These are phyloP conservation scores for Byssochlamys sp. DNA, from an alignment of 2,329 filamentous ascomycete species.

Conservation along the genomic window DNA sequence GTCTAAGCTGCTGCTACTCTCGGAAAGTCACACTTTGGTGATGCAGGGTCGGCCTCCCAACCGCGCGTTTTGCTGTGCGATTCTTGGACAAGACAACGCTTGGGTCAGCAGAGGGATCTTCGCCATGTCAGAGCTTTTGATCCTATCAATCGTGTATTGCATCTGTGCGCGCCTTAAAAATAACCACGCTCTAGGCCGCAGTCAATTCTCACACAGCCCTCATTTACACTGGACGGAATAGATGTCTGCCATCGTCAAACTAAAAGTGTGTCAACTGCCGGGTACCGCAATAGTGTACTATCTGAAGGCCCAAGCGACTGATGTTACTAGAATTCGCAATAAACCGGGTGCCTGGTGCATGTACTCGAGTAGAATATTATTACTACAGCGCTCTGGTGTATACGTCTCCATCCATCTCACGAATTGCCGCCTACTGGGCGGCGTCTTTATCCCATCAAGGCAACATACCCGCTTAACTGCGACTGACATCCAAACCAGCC, in stretches of 20 bases:
- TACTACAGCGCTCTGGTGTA: background rate
- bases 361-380: background rate
- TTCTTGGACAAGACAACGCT: background rate
- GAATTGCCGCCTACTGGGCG: background rate
- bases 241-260: background rate
- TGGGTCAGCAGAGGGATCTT: background rate
- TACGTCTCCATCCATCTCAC: background rate
- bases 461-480: background rate
- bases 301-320: background rate
- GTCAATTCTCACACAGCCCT: background rate
- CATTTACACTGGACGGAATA: background rate
- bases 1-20: background rate
- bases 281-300: background rate
- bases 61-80: background rate
- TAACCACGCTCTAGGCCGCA: background rate
- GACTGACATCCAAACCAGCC: background rate
- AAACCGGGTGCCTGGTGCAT: too few species aligned
- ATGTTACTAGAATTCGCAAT: background rate
- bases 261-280: background rate
- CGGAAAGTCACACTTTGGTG: background rate
- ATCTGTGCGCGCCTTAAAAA: background rate
- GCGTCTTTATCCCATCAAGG: background rate
- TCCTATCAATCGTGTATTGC: background rate
- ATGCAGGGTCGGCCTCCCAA: background rate
- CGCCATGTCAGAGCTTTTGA: background rate